Evolutionary conservation across 495 filamentous ascomycete species (phyloP).

Genomic region (Podospora pseudoanserina): DNA sequence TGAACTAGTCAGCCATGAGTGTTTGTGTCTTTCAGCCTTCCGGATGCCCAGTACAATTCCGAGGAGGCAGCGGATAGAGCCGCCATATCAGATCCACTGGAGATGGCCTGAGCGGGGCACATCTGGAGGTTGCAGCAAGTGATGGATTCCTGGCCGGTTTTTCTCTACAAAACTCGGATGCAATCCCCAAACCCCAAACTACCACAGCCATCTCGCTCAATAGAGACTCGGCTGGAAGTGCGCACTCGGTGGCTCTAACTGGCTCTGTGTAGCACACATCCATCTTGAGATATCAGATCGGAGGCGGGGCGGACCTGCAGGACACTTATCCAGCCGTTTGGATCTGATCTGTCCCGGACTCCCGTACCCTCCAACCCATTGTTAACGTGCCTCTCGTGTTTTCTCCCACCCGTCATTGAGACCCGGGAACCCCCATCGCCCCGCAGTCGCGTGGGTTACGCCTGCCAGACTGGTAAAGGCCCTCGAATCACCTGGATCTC

Average conservation of each 20-base stretch:
- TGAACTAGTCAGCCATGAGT: background rate
- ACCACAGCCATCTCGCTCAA: background rate
- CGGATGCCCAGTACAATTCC: background rate
- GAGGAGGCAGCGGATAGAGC: background rate
- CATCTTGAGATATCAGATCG: background rate
- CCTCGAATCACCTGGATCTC: background rate
- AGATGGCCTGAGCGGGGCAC: background rate
- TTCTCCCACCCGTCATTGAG: background rate
- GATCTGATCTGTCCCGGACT: background rate
- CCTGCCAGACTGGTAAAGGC: background rate
- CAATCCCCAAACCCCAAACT: background rate
- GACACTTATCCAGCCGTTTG: background rate
- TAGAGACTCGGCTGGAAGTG: background rate
- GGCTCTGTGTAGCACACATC: background rate
- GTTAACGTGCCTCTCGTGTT: background rate
- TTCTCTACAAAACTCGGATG: background rate
- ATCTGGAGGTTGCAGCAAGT: background rate
- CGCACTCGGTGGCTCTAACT: background rate
- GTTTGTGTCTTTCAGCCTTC: background rate
- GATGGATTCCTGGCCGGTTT: background rate
- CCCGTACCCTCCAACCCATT: background rate
- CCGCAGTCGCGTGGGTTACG: background rate
- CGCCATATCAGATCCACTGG: background rate
- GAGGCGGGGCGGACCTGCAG: background rate
- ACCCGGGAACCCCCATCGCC: background rate